These are phyloP conservation scores for Thalassia testudinum DNA, from an alignment of 116 monocot genomes.

Conservation along the genomic window DNA sequence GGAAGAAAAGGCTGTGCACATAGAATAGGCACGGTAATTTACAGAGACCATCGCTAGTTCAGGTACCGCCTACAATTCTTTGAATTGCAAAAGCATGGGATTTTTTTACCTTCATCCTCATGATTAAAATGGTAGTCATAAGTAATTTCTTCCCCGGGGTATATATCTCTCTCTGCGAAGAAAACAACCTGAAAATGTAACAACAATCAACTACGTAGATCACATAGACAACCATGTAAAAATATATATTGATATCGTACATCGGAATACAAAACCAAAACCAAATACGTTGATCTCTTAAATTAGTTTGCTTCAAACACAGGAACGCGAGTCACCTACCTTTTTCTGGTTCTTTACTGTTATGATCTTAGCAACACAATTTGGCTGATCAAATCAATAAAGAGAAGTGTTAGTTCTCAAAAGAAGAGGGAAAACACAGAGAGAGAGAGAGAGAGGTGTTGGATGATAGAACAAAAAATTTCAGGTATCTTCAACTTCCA, in stretches of 20 bases:
- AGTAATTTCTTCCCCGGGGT: conserved; percentile 90
- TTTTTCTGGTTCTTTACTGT: conserved; percentile 76
- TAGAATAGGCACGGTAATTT: no score
- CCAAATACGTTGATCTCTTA: no score
- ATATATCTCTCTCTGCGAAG: conserved; percentile 85
- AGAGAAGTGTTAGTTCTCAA: no score
- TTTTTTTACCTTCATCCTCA: conserved; percentile 92
- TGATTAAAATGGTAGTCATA: conserved; percentile 92
- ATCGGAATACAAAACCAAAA: no score
- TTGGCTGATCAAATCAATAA: conserved; percentile 42
- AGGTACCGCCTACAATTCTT: conserved; percentile 78
- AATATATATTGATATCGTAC: no score
- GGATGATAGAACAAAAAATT: neutral
- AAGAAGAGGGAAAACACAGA: no score
- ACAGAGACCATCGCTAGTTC: conserved; percentile 16
- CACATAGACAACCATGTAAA: no score
- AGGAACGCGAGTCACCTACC: conserved; percentile 22
- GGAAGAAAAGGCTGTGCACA: no score
- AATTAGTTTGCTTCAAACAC: neutral
- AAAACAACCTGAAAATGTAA: conserved; percentile 61
- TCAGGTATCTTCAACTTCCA: neutral
- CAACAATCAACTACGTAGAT: neutral
- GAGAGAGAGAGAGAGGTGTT: no score
- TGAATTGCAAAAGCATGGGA: conserved; percentile 84
- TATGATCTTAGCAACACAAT: conserved; percentile 89